Percentiles rank a stretch among this genome's conserved stretches.
These are phyloP conservation scores for Triangularia verruculosa DNA, from an alignment of 2,329 filamentous ascomycete genomes.

Conservation along the genomic window DNA sequence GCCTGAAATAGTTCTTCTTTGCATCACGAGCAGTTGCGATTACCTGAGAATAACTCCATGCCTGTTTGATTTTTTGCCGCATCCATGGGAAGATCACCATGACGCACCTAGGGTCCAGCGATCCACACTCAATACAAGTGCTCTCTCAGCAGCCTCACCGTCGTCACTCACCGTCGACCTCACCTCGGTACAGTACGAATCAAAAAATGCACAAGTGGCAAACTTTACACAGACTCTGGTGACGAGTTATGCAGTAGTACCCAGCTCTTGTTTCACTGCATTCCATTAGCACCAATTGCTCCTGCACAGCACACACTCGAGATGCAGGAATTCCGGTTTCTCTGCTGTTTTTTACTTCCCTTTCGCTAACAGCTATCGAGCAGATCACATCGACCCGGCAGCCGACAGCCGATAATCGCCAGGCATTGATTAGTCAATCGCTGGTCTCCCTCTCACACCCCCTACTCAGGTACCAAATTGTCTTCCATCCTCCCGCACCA, in stretches of 20 bases:
- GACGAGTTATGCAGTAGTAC: neutral
- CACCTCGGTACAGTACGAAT: neutral
- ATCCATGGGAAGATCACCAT: neutral
- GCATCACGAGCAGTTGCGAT: neutral
- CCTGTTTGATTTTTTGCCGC: neutral
- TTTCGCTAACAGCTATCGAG: neutral
- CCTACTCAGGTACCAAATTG: neutral
- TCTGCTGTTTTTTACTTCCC: neutral
- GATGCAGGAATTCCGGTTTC: neutral
- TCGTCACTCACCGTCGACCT: neutral
- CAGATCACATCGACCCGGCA: neutral
- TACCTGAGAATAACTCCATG: neutral
- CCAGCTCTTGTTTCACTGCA: neutral
- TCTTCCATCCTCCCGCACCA: neutral
- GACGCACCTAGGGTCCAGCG: conserved; percentile 8
- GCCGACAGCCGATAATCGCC: neutral
- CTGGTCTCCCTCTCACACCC: neutral
- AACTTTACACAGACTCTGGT: neutral
- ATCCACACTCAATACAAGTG: conserved; percentile 4
- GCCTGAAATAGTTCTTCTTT: neutral
- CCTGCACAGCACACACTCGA: neutral
- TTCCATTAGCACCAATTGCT: neutral
- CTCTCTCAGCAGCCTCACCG: neutral
- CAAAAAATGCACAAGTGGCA: neutral
- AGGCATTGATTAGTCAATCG: neutral